Base-by-base conservation (phyloP, 805 yeast genomes). In the Ogataea thermomethanolica region DNA sequence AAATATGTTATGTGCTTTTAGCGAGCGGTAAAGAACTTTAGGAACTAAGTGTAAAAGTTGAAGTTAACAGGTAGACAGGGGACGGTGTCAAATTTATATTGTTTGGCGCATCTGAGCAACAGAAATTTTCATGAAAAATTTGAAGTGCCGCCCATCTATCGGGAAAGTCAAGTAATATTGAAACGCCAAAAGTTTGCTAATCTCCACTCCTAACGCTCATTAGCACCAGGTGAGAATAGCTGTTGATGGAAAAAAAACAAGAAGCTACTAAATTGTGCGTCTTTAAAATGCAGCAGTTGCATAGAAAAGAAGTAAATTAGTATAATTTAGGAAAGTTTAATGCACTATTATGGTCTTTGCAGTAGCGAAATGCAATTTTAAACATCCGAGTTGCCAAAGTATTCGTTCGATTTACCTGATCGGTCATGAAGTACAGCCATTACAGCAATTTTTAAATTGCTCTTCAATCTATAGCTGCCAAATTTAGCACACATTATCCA, bases 121-220 rank as follows among this genome's bases (percentile, higher is more conserved):
- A 27, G 41, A 27, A 17, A 11, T 32, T 38, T 26, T 32, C n/a
- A 11, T 13, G n/a, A 11, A 15, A 22, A 21, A n/a, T 28, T 5
- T 5, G 21, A 8, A 7, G 9, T 29, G 13, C 26, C 35, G 34
- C 35, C 35, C 29, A 25, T 12, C 9, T 17, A 20, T 9, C 14
- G 15, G 29, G 29, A 26, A 21, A 32, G 33, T 29, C 28, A 15
- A 31, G 26, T 23, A 23, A 32, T 9, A 6, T 9, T 2, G 13
- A 29, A 32, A 33, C 41, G 41, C 41, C 41, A 26, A 22, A 37
- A 31, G 31, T 21, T 37, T 24, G 34, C 34, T 25, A 14, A 29
- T 14, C 14, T n/a, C 3, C 14, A 10, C 9, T 3, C 4, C 7
- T 4, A 27, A 5, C 29, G 29, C 29, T 12, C 29, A n/a, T 27